Evolutionary conservation across 2,329 filamentous ascomycete genomes (phyloP).

Genomic region (Xylaria digitata): DNA sequence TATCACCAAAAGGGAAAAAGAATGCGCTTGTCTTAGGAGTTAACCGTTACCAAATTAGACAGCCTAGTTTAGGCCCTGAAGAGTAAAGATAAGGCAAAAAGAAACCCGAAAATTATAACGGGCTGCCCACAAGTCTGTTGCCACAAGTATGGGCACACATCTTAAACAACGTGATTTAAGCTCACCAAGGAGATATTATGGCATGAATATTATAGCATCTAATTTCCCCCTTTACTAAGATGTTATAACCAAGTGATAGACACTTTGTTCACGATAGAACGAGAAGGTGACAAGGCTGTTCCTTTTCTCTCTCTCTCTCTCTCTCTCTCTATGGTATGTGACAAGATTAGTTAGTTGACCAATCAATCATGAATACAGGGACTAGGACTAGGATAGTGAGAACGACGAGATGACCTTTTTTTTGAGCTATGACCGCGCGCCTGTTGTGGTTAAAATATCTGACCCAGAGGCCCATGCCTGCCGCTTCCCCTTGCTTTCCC

Average conservation of each 20-base stretch:
- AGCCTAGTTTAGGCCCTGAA: neutral
- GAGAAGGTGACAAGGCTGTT: neutral
- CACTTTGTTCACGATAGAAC: neutral
- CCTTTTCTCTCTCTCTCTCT: too few species aligned
- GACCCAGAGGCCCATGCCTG: neutral
- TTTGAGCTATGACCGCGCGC: neutral
- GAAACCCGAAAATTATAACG: neutral
- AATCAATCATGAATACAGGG: neutral
- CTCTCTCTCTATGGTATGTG: too few species aligned
- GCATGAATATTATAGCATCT: neutral
- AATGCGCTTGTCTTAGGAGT: too few species aligned
- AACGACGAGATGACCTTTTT: neutral
- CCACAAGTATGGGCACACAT: neutral
- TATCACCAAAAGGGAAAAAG: too few species aligned
- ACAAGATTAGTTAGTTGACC: neutral
- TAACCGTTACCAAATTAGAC: too few species aligned
- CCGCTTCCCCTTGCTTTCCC: neutral
- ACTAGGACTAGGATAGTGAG: neutral
- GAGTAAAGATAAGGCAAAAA: neutral
- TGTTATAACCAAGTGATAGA: neutral
- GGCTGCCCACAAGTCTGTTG: neutral
- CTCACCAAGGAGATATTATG: neutral
- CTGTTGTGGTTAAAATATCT: neutral
- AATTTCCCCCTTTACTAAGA: too few species aligned
- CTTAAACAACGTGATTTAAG: neutral